A percentile compares a stretch with the other conserved stretches of the same genome.
phyloP scores from a whole-genome alignment of 2,329 filamentous ascomycete species.

The Tothia fuscella region DNA sequence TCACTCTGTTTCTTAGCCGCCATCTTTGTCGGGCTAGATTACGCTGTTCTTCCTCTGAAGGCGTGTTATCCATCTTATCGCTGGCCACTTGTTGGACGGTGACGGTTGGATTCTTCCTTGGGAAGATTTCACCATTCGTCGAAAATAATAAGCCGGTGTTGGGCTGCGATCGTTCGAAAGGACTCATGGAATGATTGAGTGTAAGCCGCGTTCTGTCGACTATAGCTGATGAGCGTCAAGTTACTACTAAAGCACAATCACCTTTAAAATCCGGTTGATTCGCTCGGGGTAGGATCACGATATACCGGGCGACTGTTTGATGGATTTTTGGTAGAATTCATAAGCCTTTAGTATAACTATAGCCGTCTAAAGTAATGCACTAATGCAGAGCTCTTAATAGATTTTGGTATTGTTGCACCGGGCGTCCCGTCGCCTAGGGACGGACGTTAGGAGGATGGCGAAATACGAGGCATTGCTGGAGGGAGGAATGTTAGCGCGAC shows the following conservation, averaged over 20 bases:
- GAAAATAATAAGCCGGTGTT: conserved; percentile 10
- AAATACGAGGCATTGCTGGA: too few relatives aligned
- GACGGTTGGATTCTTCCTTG: conserved; percentile 6
- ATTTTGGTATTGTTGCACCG: background rate
- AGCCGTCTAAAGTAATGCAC: background rate
- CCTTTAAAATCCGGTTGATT: background rate
- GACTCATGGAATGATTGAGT: conserved; percentile 5
- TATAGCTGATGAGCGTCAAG: background rate
- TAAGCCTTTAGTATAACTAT: background rate
- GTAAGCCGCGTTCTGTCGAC: too few relatives aligned
- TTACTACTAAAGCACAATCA: background rate
- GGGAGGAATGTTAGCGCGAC: too few relatives aligned
- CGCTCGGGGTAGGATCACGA: background rate
- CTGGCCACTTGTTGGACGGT: conserved; percentile 5
- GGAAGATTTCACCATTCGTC: conserved; percentile 2
- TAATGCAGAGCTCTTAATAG: background rate
- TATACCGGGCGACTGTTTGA: background rate
- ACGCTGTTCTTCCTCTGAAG: conserved; percentile 10
- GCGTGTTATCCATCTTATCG: background rate
- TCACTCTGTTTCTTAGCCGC: conserved; percentile 10
- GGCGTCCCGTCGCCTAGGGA: background rate
- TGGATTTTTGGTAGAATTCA: conserved; percentile 1
- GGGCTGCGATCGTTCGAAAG: conserved; percentile 1
- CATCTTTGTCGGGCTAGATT: conserved; percentile 8
- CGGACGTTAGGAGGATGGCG: too few relatives aligned